Evolutionary conservation across 371 early-diverging fungal species (phyloP).

Genomic region (Zopfochytrium polystomum): DNA sequence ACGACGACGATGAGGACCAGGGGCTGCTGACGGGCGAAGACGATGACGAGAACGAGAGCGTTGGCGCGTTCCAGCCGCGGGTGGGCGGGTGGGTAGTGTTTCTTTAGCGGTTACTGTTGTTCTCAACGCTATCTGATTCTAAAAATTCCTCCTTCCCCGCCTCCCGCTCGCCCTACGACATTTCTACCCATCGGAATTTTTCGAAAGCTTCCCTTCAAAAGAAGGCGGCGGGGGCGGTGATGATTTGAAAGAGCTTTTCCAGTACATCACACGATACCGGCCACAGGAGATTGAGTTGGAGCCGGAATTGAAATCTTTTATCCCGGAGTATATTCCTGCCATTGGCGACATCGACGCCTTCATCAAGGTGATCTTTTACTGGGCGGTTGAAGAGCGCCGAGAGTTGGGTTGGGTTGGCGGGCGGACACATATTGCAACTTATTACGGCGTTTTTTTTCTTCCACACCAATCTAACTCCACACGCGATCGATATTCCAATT

Average conservation of each 20-base stretch:
- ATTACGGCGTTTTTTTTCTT: too few relatives aligned
- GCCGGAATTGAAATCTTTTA: slow-evolving; percentile 45
- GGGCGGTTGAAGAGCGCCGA: too few relatives aligned
- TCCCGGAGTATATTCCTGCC: slow-evolving; percentile 56
- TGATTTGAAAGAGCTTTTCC: slow-evolving; percentile 47
- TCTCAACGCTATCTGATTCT: too few relatives aligned
- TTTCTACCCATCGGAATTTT: background rate
- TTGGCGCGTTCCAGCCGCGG: background rate
- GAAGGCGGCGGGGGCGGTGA: slow-evolving; percentile 11
- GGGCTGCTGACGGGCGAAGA: background rate
- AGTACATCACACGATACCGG: slow-evolving; percentile 42
- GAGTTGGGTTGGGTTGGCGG: too few relatives aligned
- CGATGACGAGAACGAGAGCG: slow-evolving; percentile 4
- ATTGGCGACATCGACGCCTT: slow-evolving; percentile 59
- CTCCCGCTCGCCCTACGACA: too few relatives aligned
- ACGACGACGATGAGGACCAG: slow-evolving; percentile 7
- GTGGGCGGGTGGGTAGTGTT: background rate
- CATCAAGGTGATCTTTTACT: slow-evolving; percentile 42
- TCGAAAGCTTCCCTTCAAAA: background rate
- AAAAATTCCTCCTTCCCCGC: too few relatives aligned
- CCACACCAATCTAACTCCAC: background rate
- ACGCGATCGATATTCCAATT: background rate
- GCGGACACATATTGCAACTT: too few relatives aligned
- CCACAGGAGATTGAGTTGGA: slow-evolving; percentile 50
- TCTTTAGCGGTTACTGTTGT: background rate